A percentile compares a stretch with the other conserved stretches of the same genome.
Conservation (phyloP, 2,329 filamentous ascomycete genomes). For the Pestalotiopsis fici region DNA sequence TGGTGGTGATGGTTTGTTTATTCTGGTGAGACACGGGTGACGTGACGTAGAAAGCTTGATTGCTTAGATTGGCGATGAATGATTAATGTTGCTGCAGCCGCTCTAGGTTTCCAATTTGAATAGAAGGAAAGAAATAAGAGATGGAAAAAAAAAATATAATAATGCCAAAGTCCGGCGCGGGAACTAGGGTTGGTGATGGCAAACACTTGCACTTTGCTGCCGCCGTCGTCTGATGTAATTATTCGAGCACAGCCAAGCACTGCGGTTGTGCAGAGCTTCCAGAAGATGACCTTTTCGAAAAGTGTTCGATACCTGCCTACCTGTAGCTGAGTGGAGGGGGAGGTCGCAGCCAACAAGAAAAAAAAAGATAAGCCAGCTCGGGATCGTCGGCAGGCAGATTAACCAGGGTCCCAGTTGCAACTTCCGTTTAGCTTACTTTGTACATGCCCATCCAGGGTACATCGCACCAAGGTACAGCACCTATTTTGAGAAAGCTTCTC, state of each 20-base stretch:
- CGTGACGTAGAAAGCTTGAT: neutral
- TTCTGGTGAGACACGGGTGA: neutral
- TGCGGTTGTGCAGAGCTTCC: neutral
- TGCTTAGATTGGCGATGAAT: neutral
- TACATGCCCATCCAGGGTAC: too few species aligned
- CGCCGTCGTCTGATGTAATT: too few species aligned
- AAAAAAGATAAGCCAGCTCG: conserved; percentile 9
- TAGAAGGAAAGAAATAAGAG: neutral
- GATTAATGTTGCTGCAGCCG: neutral
- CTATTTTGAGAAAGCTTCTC: too few species aligned
- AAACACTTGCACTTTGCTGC: neutral
- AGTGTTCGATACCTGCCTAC: neutral
- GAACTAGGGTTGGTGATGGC: neutral
- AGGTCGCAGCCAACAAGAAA: neutral
- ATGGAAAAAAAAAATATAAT: neutral
- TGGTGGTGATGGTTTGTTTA: neutral
- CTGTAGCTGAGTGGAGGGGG: neutral
- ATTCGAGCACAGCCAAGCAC: neutral
- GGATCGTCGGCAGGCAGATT: conserved; percentile 5
- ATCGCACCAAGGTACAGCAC: too few species aligned
- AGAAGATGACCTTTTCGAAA: neutral
- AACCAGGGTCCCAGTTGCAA: neutral
- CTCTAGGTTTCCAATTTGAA: neutral
- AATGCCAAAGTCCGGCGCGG: neutral
- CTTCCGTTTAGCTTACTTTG: too few species aligned